Conservation (phyloP, 169 alveolate genomes). For the Cryptosporidium sp. region DNA sequence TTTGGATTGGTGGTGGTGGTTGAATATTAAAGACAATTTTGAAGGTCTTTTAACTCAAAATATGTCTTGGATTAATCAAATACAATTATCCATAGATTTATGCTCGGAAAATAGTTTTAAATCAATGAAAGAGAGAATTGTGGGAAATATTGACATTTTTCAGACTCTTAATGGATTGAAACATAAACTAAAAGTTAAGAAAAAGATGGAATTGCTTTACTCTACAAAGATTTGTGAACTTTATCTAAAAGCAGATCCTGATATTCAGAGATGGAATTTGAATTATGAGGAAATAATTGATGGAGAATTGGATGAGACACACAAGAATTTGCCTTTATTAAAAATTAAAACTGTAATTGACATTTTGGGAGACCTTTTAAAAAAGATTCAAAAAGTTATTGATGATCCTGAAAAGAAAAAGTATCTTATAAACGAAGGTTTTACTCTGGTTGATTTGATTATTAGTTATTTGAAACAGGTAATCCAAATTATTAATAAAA, state of each 20-base stretch:
- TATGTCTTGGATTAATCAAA: not conserved
- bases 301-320: not conserved
- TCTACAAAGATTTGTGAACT: constrained; percentile 9
- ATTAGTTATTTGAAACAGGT: not conserved
- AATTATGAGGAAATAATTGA: not conserved
- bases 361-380: not conserved
- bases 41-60: not conserved
- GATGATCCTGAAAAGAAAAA: not conserved
- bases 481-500: not conserved
- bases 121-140: not conserved
- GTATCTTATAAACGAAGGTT: not conserved
- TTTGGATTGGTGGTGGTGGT: constrained; percentile 61
- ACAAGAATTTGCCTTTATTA: not conserved
- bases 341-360: not conserved
- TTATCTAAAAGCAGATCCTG: not conserved
- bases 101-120: not conserved
- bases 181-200: not conserved
- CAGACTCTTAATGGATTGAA: not conserved
- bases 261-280: constrained; percentile 1
- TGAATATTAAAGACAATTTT: not conserved
- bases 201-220: not conserved
- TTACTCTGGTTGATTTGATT: not conserved
- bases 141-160: not conserved
- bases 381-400: not conserved
- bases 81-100: constrained; percentile 15